phyloP scores from a whole-genome alignment of 306 rosid species.

The Geum urbanum region DNA sequence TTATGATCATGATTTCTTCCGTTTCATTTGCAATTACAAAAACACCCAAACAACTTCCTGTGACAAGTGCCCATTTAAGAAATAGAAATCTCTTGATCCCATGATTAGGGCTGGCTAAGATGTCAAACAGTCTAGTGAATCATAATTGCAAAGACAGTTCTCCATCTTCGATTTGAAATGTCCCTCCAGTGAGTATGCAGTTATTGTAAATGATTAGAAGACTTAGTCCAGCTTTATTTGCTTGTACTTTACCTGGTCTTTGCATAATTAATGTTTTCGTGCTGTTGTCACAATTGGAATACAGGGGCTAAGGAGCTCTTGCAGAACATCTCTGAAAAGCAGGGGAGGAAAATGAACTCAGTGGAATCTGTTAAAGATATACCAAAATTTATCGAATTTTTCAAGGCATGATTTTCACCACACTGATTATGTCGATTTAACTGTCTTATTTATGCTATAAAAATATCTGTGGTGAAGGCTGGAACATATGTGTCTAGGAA shows the following conservation, averaged over 20 bases:
- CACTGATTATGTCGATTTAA: conserved; percentile 10
- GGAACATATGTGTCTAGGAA: neutral
- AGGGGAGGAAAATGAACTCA: conserved; percentile 76
- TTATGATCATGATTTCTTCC: too few relatives aligned
- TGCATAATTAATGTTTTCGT: neutral
- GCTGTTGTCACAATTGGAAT: conserved; percentile 20
- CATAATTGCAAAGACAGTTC: neutral
- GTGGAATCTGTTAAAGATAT: conserved; percentile 79
- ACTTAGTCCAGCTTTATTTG: neutral
- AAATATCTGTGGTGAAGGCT: neutral
- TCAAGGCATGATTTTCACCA: conserved; percentile 50
- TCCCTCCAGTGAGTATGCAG: neutral
- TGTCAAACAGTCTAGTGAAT: neutral
- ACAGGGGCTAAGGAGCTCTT: conserved; percentile 88
- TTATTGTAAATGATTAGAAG: neutral
- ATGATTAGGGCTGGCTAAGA: neutral
- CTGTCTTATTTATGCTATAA: neutral
- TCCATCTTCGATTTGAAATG: neutral
- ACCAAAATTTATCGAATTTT: conserved; percentile 62
- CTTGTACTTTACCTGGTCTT: neutral
- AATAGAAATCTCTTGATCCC: neutral
- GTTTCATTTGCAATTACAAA: neutral
- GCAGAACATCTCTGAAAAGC: conserved; percentile 85
- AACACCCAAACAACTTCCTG: neutral
- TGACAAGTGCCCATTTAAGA: neutral